Evolutionary conservation across 805 yeast species (phyloP).

Genomic region (Myxozyma udenii): DNA sequence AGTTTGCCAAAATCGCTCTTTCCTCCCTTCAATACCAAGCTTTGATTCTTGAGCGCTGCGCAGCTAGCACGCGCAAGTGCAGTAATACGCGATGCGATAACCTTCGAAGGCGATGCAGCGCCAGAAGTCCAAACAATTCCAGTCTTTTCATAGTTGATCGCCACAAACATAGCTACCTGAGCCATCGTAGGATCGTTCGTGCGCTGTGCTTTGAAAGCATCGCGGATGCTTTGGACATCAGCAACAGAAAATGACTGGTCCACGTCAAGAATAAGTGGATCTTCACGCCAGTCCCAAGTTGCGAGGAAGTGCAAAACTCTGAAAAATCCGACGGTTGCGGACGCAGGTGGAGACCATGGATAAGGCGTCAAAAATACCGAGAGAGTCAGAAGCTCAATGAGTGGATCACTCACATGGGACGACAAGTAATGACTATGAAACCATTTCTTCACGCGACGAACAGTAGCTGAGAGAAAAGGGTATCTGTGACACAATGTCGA

Average conservation of each 20-base stretch:
- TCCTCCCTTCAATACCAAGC: slow-evolving; percentile 1
- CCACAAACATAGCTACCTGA: slow-evolving; percentile 76
- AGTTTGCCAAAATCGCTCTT: slow-evolving; percentile 33
- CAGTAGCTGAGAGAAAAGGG: slow-evolving; percentile 73
- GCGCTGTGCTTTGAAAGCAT: slow-evolving; percentile 65
- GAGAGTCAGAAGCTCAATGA: slow-evolving; percentile 76
- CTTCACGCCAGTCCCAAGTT: slow-evolving; percentile 92
- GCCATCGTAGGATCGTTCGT: slow-evolving; percentile 77
- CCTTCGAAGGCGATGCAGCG: slow-evolving; percentile 54
- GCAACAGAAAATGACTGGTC: slow-evolving; percentile 38
- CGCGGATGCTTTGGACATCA: slow-evolving; percentile 37
- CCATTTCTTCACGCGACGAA: slow-evolving; percentile 86
- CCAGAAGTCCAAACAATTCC: slow-evolving; percentile 72
- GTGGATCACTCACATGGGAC: slow-evolving; percentile 70
- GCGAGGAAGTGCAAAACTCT: slow-evolving; percentile 69
- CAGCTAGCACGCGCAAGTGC: slow-evolving; percentile 78
- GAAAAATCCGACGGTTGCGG: slow-evolving; percentile 76
- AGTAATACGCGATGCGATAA: slow-evolving; percentile 84
- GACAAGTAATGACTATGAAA: slow-evolving; percentile 74
- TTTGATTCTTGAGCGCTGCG: slow-evolving; percentile 41
- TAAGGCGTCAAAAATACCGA: slow-evolving; percentile 83
- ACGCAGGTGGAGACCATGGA: slow-evolving; percentile 78
- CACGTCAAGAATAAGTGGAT: slow-evolving; percentile 75
- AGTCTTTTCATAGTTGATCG: slow-evolving; percentile 77
- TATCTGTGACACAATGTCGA: slow-evolving; percentile 66